Percentiles rank a stretch among this genome's conserved stretches.
Evolutionary conservation across 192 early-diverging fungal species (phyloP).

Genomic region (Coemansia sp.): DNA sequence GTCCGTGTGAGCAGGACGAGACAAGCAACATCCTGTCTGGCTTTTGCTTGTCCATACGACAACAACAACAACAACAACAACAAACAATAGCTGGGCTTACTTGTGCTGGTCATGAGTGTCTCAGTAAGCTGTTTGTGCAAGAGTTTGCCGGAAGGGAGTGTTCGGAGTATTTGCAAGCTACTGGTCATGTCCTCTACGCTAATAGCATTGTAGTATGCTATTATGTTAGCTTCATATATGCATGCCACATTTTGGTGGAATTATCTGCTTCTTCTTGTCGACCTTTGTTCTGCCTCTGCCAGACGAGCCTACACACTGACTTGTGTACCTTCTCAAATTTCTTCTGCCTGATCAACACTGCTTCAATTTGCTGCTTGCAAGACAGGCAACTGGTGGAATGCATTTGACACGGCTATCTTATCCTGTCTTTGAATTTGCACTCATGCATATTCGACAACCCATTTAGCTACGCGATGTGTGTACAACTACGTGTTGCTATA

Average conservation of each 20-base stretch:
- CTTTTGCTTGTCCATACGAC: background rate
- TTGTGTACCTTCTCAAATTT: background rate
- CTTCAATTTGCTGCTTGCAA: too few species aligned
- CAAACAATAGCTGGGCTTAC: background rate
- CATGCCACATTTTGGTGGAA: constrained; percentile 1
- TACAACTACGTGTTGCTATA: too few species aligned
- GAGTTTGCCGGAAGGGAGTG: background rate
- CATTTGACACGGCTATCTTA: too few species aligned
- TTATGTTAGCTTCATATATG: constrained; percentile 9
- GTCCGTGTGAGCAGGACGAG: background rate
- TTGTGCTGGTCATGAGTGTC: background rate
- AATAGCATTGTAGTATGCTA: background rate
- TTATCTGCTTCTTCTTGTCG: background rate
- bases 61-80: constrained; percentile 6
- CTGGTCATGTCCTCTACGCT: background rate
- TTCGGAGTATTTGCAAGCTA: background rate
- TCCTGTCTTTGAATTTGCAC: too few species aligned
- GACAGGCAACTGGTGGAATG: too few species aligned
- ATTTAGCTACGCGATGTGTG: too few species aligned
- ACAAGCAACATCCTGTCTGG: background rate
- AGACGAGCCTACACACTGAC: background rate
- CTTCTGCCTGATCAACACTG: background rate
- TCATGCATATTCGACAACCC: too few species aligned
- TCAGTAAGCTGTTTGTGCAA: background rate
- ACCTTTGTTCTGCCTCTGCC: background rate